Conservation (phyloP, 1,284 basidiomycete genomes). For the Sporisorium sorghi region DNA sequence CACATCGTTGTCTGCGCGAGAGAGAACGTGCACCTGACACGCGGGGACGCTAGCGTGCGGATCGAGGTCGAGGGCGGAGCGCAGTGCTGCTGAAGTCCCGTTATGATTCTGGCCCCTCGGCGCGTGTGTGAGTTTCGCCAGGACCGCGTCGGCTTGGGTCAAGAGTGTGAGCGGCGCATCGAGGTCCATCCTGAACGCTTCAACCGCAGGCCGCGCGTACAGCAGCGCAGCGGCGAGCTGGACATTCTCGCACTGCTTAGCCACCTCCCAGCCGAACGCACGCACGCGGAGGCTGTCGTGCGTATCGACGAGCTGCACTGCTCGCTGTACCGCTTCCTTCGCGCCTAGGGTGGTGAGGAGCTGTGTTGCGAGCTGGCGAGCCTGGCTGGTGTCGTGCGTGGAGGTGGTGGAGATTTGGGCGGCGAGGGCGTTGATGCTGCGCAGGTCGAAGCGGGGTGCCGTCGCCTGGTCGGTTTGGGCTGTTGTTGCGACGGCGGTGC, state of each 20-base stretch:
- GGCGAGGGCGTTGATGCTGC: constrained; percentile 10
- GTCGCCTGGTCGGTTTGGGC: too few relatives aligned
- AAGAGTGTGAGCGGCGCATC: neutral
- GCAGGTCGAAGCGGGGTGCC: constrained; percentile 21
- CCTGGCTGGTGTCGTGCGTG: neutral
- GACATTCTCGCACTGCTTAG: neutral
- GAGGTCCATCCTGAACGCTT: constrained; percentile 21
- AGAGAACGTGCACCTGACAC: constrained; percentile 24
- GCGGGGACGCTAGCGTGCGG: constrained; percentile 19
- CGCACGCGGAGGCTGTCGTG: constrained; percentile 24
- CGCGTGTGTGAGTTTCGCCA: neutral
- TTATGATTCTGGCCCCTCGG: neutral
- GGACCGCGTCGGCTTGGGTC: neutral
- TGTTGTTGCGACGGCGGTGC: too few relatives aligned
- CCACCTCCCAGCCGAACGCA: constrained; percentile 6
- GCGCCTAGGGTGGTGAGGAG: neutral
- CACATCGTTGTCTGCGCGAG: neutral
- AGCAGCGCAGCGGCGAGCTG: constrained; percentile 8
- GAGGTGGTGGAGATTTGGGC: constrained; percentile 1
- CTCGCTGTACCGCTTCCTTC: neutral
- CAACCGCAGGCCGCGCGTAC: constrained; percentile 42
- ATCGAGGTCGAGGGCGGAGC: constrained; percentile 7
- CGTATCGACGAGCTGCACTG: constrained; percentile 32
- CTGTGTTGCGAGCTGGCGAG: constrained; percentile 9
- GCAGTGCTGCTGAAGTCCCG: constrained; percentile 8